Evolutionary conservation across 805 yeast genomes (phyloP).

Genomic region (Lipomyces mesembrius): DNA sequence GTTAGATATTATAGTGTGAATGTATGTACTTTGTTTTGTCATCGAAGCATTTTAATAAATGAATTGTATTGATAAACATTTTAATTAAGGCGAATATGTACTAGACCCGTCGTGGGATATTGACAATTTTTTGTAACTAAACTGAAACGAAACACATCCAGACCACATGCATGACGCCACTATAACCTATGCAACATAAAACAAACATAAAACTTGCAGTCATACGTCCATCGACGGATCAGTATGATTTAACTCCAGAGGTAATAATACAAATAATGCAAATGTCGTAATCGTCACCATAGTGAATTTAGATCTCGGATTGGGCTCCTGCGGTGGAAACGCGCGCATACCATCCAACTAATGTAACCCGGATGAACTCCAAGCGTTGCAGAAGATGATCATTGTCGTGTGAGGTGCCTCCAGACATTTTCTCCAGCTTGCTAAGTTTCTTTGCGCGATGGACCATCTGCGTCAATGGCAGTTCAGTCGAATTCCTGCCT

Average conservation of each 20-base stretch:
- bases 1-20: background rate
- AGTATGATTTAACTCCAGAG: background rate
- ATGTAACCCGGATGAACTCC: constrained; percentile 15
- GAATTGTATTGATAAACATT: background rate
- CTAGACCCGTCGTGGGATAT: background rate
- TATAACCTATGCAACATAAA: constrained; percentile 2
- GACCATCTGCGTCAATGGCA: constrained; percentile 13
- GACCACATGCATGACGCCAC: constrained; percentile 2
- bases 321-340: background rate
- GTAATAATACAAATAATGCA: constrained; percentile 1
- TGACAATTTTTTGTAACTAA: background rate
- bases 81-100: background rate
- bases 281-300: constrained; percentile 1
- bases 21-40: background rate
- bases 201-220: background rate
- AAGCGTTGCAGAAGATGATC: constrained; percentile 22
- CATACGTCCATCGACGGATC: background rate
- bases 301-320: background rate
- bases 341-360: constrained; percentile 18
- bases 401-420: background rate
- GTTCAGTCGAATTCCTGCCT: constrained; percentile 46
- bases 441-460: constrained; percentile 13
- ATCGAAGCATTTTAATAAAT: background rate
- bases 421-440: constrained; percentile 7
- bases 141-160: background rate